Percentiles rank a stretch among this genome's conserved stretches.
These are phyloP conservation scores for Cyclospora cayetanensis DNA, from an alignment of 169 alveolate genomes.

Conservation along the genomic window DNA sequence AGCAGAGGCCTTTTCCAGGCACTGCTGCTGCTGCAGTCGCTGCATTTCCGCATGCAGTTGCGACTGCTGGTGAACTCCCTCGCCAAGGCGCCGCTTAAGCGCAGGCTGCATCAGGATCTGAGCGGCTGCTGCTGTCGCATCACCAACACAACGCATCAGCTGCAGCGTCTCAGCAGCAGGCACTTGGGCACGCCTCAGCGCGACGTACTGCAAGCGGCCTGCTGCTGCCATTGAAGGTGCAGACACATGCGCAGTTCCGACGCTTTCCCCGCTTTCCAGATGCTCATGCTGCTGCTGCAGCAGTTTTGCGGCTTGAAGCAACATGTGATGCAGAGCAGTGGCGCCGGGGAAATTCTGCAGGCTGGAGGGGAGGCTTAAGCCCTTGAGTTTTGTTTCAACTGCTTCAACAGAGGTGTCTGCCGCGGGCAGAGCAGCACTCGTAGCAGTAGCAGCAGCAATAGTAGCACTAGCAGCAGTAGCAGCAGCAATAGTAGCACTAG, in stretches of 20 bases:
- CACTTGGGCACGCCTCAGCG: background rate
- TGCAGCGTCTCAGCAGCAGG: slow-evolving; percentile 33
- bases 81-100: background rate
- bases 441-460: background rate
- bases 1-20: background rate
- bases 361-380: too few relatives aligned
- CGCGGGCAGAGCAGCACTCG: background rate
- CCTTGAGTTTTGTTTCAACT: too few relatives aligned
- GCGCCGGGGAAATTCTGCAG: too few relatives aligned
- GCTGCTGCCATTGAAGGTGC: slow-evolving; percentile 18
- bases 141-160: slow-evolving; percentile 19
- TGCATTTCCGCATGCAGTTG: background rate
- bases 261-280: background rate
- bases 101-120: slow-evolving; percentile 35
- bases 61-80: background rate
- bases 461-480: background rate
- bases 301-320: background rate
- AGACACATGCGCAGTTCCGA: background rate
- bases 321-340: too few relatives aligned
- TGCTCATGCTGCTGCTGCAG: slow-evolving; percentile 30
- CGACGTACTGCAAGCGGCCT: slow-evolving; percentile 31
- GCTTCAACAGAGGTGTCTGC: background rate
- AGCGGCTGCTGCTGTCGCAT: slow-evolving; percentile 56
- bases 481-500: background rate
- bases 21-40: background rate